Evolutionary conservation across 495 filamentous ascomycete genomes (phyloP), one percentile per base, ranked within the genome.

Genomic region (Tuber brumale): DNA sequence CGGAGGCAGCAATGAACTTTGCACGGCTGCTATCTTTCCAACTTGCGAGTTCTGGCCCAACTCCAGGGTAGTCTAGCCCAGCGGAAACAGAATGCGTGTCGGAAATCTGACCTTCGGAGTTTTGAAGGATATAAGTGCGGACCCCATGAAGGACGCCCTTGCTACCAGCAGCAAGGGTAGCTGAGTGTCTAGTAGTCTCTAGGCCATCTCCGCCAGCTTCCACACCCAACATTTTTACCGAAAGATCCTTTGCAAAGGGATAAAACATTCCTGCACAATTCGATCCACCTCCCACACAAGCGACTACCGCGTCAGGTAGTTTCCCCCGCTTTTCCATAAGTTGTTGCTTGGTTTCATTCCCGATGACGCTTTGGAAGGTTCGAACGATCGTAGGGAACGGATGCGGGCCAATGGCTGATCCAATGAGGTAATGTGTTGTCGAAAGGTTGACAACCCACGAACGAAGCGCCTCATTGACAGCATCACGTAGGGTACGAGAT

Each of bases 51-150:
- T 99, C 95, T 18, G 95, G 95, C 0, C 95, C 95, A 43, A 99
- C 95, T 82, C 94, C 95, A 5, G 95, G 95, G 85, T 99, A 99
- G 84, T 99, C 95, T 2, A 99, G 89, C 76, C 95, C 96, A 3
- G 95, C 95, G n/a, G 94, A 97, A 79, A 99, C 90, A 21, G 94
- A 97, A 85, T 99, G 95, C 1, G 95, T 98, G 46, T 97, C 94
- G 44, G 87, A 88, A 81, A 99, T 97, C 85, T 99, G 96, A 14
- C 95, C 95, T 83, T 97, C 89, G 78, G 91, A 87, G 85, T 97
- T 89, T 85, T 99, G 95, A 3, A 99, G 88, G 37, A 99, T 90
- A 82, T 99, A 99, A 31, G 95, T 99, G 51, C 94, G 91, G 3
- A 98, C 95, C 72, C 95, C 95, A 84, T 99, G 95, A 12, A 99